Evolutionary conservation across 805 yeast genomes (phyloP), one percentile per base, ranked within the genome.

Genomic region (Barnettozyma sucrosica): DNA sequence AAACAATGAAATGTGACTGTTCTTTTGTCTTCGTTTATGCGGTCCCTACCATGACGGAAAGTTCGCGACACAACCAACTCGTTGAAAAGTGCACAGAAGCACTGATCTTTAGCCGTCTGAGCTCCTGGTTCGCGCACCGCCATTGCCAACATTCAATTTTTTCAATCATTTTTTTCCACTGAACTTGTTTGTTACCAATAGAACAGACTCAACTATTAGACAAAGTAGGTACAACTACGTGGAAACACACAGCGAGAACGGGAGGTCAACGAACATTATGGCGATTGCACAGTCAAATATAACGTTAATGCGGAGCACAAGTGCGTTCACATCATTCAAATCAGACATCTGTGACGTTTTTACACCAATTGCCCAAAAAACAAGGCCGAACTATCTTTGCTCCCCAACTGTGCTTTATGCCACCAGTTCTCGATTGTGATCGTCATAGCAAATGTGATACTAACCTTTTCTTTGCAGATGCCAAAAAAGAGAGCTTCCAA

Each of bases 401-500:
- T 9, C 16, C 32, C 4, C 11, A 3, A 11, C 11, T 28, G n/a
- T 28, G 32, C 32, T 9, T 6, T 6, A 28, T 11, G 14, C 5
- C 32, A 13, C 32, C 32, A 13, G 16, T 28, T 28, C 32, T 19
- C 37, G 6, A 34, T 34, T 18, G 37, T 34, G 37, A 10, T 4
- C 13, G 8, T 16, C 21, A 19, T 19, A 4, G 9, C n/a, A 18
- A 34, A 18, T 21, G 21, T 23, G 16, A 23, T 54, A 58, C 60
- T 59, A 58, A 56, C 60, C 51, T 34, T 37, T 8, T 19, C 24
- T 14, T 28, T 7, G 41, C 44, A 60, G 75, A 93, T 93, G 99
- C 98, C 99, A 79, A 93, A 93, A 89, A 93, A 93, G 98, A 92
- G 99, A 90, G 89, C 98, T 77, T 89, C 97, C 93, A 89, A 90